Conservation (phyloP, 2,329 filamentous ascomycete species). For the Blumeria hordei region DNA sequence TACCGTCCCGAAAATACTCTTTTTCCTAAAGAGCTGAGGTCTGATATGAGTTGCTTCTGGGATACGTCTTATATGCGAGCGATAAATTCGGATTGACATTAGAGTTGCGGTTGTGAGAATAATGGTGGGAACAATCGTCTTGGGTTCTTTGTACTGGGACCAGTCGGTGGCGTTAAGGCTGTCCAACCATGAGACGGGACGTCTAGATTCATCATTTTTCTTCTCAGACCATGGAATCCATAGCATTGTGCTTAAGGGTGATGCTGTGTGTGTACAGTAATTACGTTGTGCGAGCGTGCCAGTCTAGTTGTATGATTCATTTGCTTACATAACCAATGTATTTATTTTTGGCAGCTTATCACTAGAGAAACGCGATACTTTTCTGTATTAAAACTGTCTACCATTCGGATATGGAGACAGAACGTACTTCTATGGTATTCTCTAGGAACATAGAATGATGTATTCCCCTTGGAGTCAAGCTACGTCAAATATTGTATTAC, state of each 20-base stretch:
- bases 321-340: no score
- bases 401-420: no score
- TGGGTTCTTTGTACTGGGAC: constrained; percentile 28
- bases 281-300: no score
- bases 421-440: no score
- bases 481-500: no score
- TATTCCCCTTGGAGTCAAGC: no score
- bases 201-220: constrained; percentile 12
- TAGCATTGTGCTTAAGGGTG: constrained; percentile 18
- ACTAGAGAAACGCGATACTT: no score
- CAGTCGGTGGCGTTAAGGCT: constrained; percentile 25
- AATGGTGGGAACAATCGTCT: constrained; percentile 27
- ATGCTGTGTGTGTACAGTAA: no score
- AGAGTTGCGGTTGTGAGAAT: constrained; percentile 31
- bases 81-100: constrained; percentile 34
- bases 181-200: constrained; percentile 18
- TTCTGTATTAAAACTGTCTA: no score
- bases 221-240: constrained; percentile 22
- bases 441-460: no score
- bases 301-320: no score
- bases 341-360: no score
- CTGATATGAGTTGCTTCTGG: constrained; percentile 54
- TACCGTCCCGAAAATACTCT: constrained; percentile 62
- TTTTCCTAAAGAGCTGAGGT: constrained; percentile 46
- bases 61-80: constrained; percentile 61